phyloP scores from a whole-genome alignment of 139 green algal genomes.

The Cymbomonas tetramitiformis region DNA sequence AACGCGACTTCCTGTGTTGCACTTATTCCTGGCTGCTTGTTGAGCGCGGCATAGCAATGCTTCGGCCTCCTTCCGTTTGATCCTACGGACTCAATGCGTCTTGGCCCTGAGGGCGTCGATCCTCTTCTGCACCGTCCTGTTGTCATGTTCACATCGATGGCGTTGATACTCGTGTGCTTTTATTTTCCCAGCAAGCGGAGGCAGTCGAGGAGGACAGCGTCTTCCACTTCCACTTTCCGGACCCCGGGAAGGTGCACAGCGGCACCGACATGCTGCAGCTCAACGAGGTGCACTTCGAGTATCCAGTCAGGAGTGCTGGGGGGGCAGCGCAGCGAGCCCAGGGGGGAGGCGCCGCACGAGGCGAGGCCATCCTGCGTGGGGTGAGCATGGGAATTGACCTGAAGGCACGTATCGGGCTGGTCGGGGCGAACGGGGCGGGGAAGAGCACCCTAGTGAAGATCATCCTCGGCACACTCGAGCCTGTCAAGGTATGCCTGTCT shows the following conservation, averaged over 20 bases:
- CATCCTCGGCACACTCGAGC: slow-evolving; percentile 11
- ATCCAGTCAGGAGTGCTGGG: slow-evolving; percentile 48
- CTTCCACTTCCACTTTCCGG: slow-evolving; percentile 80
- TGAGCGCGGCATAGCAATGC: too few species aligned
- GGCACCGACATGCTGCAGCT: slow-evolving; percentile 63
- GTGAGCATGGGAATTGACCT: slow-evolving; percentile 3
- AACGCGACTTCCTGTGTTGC: too few species aligned
- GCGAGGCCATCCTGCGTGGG: slow-evolving; percentile 26
- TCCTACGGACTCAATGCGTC: too few species aligned
- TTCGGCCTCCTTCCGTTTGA: too few species aligned
- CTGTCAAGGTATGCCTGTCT: slow-evolving; percentile 51
- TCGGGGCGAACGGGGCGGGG: slow-evolving; percentile 10
- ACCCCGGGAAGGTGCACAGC: slow-evolving; percentile 64
- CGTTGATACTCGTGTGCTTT: too few species aligned
- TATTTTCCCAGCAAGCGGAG: background rate
- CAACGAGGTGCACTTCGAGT: slow-evolving; percentile 81
- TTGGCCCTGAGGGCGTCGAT: too few species aligned
- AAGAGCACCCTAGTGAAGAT: slow-evolving; percentile 20
- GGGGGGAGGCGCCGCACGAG: background rate
- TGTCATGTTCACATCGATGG: too few species aligned
- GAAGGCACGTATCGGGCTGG: slow-evolving; percentile 6
- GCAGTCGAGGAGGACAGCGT: background rate
- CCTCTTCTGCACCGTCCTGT: too few species aligned
- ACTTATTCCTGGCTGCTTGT: too few species aligned
- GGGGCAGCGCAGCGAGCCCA: background rate